A percentile compares a stretch with the other conserved stretches of the same genome.
These are phyloP conservation scores for Acanthamoeba healyi DNA, from an alignment of 208 protist genomes.

Conservation along the genomic window DNA sequence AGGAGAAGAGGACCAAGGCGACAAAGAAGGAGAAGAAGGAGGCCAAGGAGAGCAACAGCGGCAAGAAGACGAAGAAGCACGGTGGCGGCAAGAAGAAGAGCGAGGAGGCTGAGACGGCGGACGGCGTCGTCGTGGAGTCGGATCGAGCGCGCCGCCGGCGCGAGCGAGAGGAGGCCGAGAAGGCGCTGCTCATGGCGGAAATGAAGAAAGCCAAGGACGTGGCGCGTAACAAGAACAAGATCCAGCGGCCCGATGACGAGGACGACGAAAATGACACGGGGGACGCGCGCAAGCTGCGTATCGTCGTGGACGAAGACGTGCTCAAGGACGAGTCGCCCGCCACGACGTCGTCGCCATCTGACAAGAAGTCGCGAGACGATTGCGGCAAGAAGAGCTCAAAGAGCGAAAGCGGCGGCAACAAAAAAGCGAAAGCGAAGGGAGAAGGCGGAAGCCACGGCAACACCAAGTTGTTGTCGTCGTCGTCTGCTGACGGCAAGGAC, in stretches of 20 bases:
- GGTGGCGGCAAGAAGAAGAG: neutral
- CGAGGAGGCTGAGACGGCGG: neutral
- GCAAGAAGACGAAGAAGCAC: neutral
- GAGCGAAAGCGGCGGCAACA: neutral
- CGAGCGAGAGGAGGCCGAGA: conserved; percentile 42
- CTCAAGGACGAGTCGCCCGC: neutral
- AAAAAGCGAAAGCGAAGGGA: neutral
- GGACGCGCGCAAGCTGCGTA: conserved; percentile 42
- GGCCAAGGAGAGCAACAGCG: neutral
- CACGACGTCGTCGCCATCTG: neutral
- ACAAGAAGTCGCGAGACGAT: no score
- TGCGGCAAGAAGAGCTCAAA: conserved; percentile 27
- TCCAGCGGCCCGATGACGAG: conserved; percentile 39
- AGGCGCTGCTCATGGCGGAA: conserved; percentile 2
- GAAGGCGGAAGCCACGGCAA: neutral
- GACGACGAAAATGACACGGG: neutral
- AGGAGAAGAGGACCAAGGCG: neutral
- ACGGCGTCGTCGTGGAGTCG: neutral
- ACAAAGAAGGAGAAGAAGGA: conserved; percentile 16
- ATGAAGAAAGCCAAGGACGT: conserved; percentile 61
- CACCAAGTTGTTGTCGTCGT: neutral
- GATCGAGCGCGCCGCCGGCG: neutral
- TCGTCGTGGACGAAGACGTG: conserved; percentile 34
- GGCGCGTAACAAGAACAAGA: conserved; percentile 57
- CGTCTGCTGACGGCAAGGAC: neutral